Conservation (phyloP, 306 rosid species). For the Dicorynia guianensis region DNA sequence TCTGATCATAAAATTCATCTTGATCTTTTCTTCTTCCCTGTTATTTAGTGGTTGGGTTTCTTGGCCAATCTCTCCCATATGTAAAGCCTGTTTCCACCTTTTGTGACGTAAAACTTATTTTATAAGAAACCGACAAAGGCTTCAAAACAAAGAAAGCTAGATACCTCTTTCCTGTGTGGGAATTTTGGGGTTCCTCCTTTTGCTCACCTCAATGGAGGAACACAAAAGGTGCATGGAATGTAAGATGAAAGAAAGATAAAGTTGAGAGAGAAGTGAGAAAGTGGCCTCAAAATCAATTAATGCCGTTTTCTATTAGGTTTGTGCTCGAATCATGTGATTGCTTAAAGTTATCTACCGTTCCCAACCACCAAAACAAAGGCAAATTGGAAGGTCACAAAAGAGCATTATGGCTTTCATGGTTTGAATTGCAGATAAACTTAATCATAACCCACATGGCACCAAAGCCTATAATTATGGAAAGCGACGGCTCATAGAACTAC, state of each 20-base stretch:
- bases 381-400: conserved; percentile 3
- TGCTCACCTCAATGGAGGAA: conserved; percentile 52
- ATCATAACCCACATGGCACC: conserved; percentile 86
- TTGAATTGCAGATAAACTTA: conserved; percentile 67
- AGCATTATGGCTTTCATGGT: conserved; percentile 33
- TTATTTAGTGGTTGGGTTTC: background rate
- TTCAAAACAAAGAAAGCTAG: conserved; percentile 59
- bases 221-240: conserved; percentile 38
- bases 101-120: conserved; percentile 46
- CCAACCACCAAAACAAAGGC: conserved; percentile 62
- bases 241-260: conserved; percentile 36
- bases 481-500: conserved; percentile 39
- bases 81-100: conserved; percentile 27
- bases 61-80: background rate
- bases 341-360: conserved; percentile 81
- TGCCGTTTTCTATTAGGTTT: conserved; percentile 48
- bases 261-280: conserved; percentile 49
- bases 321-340: conserved; percentile 69
- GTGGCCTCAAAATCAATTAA: conserved; percentile 53
- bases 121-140: conserved; percentile 63
- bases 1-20: background rate
- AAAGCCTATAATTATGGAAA: conserved; percentile 71
- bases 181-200: conserved; percentile 48
- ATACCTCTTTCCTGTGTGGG: conserved; percentile 51
- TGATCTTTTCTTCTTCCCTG: background rate